phyloP scores from a whole-genome alignment of 176 grass and related monocot genomes.

The Tuctoria greenei region DNA sequence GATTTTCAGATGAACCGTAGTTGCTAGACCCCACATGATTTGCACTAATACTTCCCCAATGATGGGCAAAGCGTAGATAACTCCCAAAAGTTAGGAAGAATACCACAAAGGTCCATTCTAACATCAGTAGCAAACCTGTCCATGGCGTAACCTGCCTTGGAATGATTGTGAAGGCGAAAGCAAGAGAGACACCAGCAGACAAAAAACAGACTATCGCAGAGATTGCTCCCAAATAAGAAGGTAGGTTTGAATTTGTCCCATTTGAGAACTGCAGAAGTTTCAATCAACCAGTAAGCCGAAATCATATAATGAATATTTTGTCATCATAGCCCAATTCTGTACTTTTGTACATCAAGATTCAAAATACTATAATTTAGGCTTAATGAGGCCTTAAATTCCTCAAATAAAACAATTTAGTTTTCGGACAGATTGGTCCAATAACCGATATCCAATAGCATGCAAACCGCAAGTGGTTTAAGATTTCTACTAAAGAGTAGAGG shows the following conservation, averaged over 20 bases:
- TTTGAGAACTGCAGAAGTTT: constrained; percentile 55
- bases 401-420: not conserved
- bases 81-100: constrained; percentile 76
- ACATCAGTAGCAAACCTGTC: constrained; percentile 82
- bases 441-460: not conserved
- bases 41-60: constrained; percentile 61
- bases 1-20: constrained; percentile 51
- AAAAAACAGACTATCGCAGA: constrained; percentile 59
- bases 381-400: not conserved
- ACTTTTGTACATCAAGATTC: constrained; percentile 19
- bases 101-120: constrained; percentile 67
- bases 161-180: constrained; percentile 65
- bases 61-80: constrained; percentile 64
- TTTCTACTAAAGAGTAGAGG: constrained; percentile 28
- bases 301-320: constrained; percentile 22
- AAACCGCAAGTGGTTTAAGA: constrained; percentile 19
- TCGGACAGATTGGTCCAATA: not conserved
- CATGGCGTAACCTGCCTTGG: constrained; percentile 78
- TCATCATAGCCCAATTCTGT: not conserved
- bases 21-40: constrained; percentile 46
- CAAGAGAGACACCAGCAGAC: constrained; percentile 59
- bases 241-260: constrained; percentile 50
- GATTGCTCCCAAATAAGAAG: constrained; percentile 66
- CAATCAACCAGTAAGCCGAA: constrained; percentile 25
- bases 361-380: not conserved